A percentile compares a stretch with the other conserved stretches of the same genome.
Conservation (phyloP, 169 alveolate genomes). For the Cryptosporidium parvum region DNA sequence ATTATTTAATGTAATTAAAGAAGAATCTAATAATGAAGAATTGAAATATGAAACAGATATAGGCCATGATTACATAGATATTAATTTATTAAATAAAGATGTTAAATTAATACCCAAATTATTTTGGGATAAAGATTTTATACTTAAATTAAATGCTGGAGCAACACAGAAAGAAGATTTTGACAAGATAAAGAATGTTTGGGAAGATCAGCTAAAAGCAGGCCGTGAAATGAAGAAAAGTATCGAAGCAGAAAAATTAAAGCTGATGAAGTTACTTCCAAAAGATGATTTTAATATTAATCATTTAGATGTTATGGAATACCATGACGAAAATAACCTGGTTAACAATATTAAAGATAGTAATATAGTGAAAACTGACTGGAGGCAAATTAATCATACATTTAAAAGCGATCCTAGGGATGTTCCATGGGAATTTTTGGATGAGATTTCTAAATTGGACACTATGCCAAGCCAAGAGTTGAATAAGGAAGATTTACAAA, state of each 20-base stretch:
- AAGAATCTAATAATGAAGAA: background rate
- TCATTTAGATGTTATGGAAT: background rate
- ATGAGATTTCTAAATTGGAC: constrained; percentile 16
- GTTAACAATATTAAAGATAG: background rate
- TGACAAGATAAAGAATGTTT: constrained; percentile 24
- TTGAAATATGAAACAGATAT: background rate
- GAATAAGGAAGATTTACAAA: constrained; percentile 35
- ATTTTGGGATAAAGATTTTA: constrained; percentile 67
- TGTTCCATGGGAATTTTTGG: constrained; percentile 75
- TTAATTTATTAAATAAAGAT: constrained; percentile 11
- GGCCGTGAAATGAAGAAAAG: constrained; percentile 5
- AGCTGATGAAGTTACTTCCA: constrained; percentile 25
- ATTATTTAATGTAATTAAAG: background rate
- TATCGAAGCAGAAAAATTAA: constrained; percentile 8
- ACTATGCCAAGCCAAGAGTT: constrained; percentile 28
- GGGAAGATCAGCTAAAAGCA: constrained; percentile 26
- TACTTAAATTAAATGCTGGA: constrained; percentile 7
- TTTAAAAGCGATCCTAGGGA: constrained; percentile 51
- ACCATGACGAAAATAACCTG: constrained; percentile 29
- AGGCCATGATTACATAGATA: constrained; percentile 5
- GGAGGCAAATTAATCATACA: constrained; percentile 48
- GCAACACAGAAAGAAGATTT: constrained; percentile 60
- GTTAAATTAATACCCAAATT: constrained; percentile 13
- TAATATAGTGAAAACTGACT: background rate
- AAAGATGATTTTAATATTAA: background rate